Evolutionary conservation across 257 asterid species (phyloP), one percentile per base, ranked within the genome.

Genomic region (Forsythia viridissima): DNA sequence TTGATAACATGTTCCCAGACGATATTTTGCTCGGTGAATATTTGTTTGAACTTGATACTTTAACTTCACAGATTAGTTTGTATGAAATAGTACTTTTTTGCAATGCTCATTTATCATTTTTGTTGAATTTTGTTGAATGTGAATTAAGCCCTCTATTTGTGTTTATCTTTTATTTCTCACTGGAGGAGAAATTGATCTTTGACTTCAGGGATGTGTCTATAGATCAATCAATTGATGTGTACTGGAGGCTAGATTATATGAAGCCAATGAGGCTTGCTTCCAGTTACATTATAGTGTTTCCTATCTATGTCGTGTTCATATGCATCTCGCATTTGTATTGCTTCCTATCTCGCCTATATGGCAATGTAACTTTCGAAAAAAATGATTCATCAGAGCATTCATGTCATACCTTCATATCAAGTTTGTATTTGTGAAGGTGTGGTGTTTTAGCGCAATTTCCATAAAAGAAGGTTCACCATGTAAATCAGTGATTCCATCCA

Each of bases 1-100:
- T 68, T 55, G 76, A 79, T 76, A 57, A n/a, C 24, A 59, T 59
- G 12, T 63, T 63, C 40, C 38, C 18, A 63, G 70, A 63, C 18
- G 16, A 18, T 30, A 30, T 63, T 63, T 63, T 63, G 70, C 39
- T 63, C 16, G 6, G 40, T 63, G 70, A 63, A 30, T 63, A 24
- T 63, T 57, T 61, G 69, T 20, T 61, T 61, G 21, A 24, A 61
- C 38, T 61, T 61, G 69, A 39, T 63, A 63, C 40, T 24, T 30
- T 0, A n/a, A 57, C 12, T 57, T 57, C 66, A 57, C 18, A n/a
- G n/a, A n/a, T 57, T 8, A 57, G 66, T 57, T 57, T 57, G 11
- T 57, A n/a, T 57, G 66, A 57, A 57, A 57, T 57, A 2, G 66
- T 8, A 57, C 34, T 18, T 20, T 57, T 57, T 20, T n/a, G 30